These are phyloP conservation scores for Aspergillus texensis DNA, from an alignment of 2,329 filamentous ascomycete species.

Conservation along the genomic window DNA sequence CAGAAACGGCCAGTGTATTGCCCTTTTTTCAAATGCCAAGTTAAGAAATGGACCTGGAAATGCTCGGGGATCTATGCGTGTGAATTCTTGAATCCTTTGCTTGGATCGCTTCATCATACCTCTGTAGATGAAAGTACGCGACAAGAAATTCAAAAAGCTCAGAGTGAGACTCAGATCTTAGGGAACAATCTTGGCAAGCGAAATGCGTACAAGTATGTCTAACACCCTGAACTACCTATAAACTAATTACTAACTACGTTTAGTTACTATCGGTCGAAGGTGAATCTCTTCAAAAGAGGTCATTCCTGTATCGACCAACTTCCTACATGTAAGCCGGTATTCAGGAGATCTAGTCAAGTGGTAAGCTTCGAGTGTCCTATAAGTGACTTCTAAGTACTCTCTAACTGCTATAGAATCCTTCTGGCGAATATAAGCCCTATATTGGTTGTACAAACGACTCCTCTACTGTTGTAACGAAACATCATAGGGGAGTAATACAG, in stretches of 20 bases:
- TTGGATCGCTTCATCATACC: background rate
- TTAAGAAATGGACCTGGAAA: background rate
- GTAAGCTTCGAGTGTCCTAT: background rate
- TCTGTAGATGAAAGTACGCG: background rate
- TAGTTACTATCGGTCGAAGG: background rate
- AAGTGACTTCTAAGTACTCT: background rate
- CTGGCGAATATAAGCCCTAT: background rate
- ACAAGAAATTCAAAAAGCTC: background rate
- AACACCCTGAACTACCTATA: background rate
- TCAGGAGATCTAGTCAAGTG: background rate
- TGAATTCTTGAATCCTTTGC: background rate
- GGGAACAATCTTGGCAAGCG: accelerated
- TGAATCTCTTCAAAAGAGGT: background rate
- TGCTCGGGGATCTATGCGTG: background rate
- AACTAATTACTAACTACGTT: background rate
- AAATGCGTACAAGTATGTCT: background rate
- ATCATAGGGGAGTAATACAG: background rate
- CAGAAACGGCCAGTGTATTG: background rate
- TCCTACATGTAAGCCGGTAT: background rate
- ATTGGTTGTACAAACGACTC: background rate
- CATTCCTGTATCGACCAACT: background rate
- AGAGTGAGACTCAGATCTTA: background rate
- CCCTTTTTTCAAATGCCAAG: background rate
- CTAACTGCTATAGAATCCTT: background rate
- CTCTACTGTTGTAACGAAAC: background rate